Evolutionary conservation across 305 asterid species (phyloP), one percentile per base, ranked within the genome.

Genomic region (Petunia hybrid): DNA sequence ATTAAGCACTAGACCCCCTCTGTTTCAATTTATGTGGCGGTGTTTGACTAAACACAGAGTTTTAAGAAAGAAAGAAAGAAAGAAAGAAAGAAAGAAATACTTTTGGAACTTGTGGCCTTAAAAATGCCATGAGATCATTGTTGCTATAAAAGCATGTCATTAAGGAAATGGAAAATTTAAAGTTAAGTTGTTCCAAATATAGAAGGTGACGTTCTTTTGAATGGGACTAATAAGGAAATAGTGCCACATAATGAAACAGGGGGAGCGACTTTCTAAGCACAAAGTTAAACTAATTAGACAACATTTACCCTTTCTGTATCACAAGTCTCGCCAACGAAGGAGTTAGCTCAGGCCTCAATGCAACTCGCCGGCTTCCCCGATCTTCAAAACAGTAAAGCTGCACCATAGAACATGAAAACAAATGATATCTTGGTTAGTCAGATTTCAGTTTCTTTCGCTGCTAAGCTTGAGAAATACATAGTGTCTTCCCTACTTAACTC

Each of bases 361-460:
- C 99, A 85, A 94, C 98, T 86, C 98, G 88, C 16, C 98, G 98
- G 76, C 92, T 92, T 78, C 98, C 98, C 42, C 95, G 91, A 84
- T 96, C 99, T 88, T 96, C 99, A 91, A 96, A 94, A 89, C 98
- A 91, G 86, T 96, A 96, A 83, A 96, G 94, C 99, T 95, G 87
- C 84, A 84, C 46, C 55, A 35, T 51, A 13, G 78, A 51, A 51
- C 76, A 79, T 41, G 73, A 77, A 53, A 76, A 10, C 8, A 40
- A 56, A 64, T 1, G 41, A 38, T 76, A 61, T 55, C n/a, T n/a
- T 61, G 55, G 31, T 51, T 73, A 35, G 35, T 2, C 45, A 2
- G 63, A 36, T 51, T 73, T 51, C 63, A 51, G 36, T 51, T 73
- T 51, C 78, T 51, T 73, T 51, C 63, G 36, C 35, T 13, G 78